Evolutionary conservation across 257 asterid genomes (phyloP), one percentile per base, ranked within the genome.

Genomic region (Nicotiana tomentosiformis): DNA sequence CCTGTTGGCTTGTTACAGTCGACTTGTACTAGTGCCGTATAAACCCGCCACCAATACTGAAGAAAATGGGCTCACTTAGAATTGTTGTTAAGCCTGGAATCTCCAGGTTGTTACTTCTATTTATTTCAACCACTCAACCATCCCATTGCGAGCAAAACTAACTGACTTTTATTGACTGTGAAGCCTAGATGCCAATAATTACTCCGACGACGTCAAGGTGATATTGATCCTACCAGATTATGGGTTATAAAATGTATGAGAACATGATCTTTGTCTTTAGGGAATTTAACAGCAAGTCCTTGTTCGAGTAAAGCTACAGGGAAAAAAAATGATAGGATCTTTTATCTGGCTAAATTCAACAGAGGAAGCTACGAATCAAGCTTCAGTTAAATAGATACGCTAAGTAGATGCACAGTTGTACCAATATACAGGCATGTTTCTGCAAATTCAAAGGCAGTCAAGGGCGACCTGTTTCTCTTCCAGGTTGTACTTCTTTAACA

Each of bases 401-500:
- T 51, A 82, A 16, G 11, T 56, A 65, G 68, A 81, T 78, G 60
- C 20, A 17, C 9, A 72, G 18, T 20, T 46, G 62, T 20, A 29
- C 62, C 51, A 37, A 14, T 74, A 49, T 49, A 51, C 62, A 74
- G 16, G 17, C 15, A 74, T 26, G 26, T 74, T 51, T 26, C 43
- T 14, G 80, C 4, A 74, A 51, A 74, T 74, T 74, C 64, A 72
- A 23, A 46, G 39, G 56, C 17, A 4, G 57, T 12, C 81, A 43
- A 77, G 60, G 7, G 77, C 90, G 56, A 92, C 99, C 99, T 96
- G 99, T 80, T 92, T 91, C 88, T 92, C 99, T 65, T 89, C 91
- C 84, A 96, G 79, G 89, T 86, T 93, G 86, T 88, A 92, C 87
- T 94, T 88, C 84, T 89, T 84, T 20, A 96, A 93, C 30, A 96